Base-by-base conservation (phyloP, 805 yeast genomes). In the Nadsonia fulvescens region DNA sequence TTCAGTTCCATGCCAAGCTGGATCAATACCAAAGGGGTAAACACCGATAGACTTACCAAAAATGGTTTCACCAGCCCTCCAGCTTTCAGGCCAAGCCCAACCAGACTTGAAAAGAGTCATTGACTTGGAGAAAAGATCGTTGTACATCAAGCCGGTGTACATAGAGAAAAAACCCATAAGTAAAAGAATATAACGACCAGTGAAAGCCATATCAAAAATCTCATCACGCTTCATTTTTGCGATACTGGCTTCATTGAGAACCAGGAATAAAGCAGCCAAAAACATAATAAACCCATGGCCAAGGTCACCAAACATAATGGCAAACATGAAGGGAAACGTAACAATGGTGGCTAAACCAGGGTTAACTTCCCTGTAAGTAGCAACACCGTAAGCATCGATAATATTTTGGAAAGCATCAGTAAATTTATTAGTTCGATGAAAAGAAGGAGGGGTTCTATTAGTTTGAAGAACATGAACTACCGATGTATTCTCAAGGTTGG, bases 321-420 rank as follows among this genome's bases (percentile, higher is more conserved):
- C 95, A 56, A 89, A 89, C 92, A 89, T 77, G 50, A 89, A 89
- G 13, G 98, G 98, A 58, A 89, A 89, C 0, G 98, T 89, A 14
- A 89, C 74, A 24, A 81, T 68, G 1, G 98, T 86, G 4, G 98
- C 86, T 36, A 89, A 58, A 29, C 93, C 98, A 4, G 98, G 93
- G 49, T 89, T 89, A 15, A 89, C 89, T 51, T 89, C 98, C 40
- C 81, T 73, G 54, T 89, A 89, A 3, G 81, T 66, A 6, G 94
- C 89, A 31, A 81, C 61, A 40, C 96, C 98, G 51, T 89, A 89
- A 3, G 95, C 89, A 49, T 89, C 98, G 44, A 81, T 78, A 56
- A 89, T 82, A 24, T 69, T 59, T 57, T 89, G 99, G 60, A 81
- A 89, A 1, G 94, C 94, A 17, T 61, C 66, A 0, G 96, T 83